A percentile compares a stretch with the other conserved stretches of the same genome.
Conservation (phyloP, 192 early-diverging fungal genomes). For the Rhizophagus sp. region DNA sequence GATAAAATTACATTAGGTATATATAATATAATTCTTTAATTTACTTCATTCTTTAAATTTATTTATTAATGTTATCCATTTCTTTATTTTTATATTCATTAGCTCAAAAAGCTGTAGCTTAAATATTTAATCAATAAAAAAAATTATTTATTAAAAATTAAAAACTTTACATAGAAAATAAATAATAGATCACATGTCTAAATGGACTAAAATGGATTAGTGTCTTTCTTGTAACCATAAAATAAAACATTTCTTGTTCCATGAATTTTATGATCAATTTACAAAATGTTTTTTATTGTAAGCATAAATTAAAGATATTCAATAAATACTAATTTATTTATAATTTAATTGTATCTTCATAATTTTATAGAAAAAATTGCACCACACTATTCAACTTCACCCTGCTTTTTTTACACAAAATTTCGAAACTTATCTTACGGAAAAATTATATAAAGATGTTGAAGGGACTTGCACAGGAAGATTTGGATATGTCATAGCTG, state of each 20-base stretch:
- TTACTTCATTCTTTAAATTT: not conserved
- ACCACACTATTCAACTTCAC: constrained; percentile 92
- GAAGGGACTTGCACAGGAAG: constrained; percentile 93
- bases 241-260: no score
- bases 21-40: not conserved
- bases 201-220: no score
- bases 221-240: no score
- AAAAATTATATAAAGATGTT: constrained; percentile 89
- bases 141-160: no score
- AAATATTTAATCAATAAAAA: not conserved
- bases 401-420: constrained; percentile 90
- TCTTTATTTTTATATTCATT: no score
- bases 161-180: no score
- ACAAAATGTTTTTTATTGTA: not conserved
- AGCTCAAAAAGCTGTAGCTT: not conserved
- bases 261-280: not conserved
- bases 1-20: constrained; percentile 69
- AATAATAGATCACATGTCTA: no score
- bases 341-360: not conserved
- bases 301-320: not conserved
- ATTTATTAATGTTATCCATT: not conserved
- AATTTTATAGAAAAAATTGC: constrained; percentile 71
- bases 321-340: not conserved
- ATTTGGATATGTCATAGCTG: constrained; percentile 90
- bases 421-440: constrained; percentile 71